Conservation (phyloP, 768 basidiomycete genomes). For the Xerocomellus dryophilus region DNA sequence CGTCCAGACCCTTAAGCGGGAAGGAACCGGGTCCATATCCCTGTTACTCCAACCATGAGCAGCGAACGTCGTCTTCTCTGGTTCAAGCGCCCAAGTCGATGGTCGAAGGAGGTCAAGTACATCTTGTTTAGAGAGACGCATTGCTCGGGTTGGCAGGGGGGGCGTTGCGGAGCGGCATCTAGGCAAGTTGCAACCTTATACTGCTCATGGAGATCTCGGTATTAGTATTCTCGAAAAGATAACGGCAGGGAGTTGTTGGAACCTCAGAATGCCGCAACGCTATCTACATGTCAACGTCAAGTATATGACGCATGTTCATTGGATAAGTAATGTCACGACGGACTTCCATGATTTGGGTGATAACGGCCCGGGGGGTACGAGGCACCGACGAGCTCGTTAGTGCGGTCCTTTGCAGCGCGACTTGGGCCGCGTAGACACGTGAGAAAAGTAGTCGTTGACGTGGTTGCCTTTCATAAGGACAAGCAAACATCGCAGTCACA, state of each 20-base stretch:
- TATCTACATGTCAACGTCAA: neutral
- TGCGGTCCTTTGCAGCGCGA: too few species aligned
- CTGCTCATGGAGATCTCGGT: slow-evolving; percentile 9
- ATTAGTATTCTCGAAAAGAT: slow-evolving; percentile 4
- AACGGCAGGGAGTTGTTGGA: neutral
- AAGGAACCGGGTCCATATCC: slow-evolving; percentile 76
- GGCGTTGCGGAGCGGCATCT: neutral
- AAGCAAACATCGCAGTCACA: too few species aligned
- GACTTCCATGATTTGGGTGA: too few species aligned
- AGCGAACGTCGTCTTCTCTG: slow-evolving; percentile 47
- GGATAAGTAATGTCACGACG: neutral
- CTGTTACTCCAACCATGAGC: slow-evolving; percentile 65
- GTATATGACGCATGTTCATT: neutral
- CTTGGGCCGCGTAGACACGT: too few species aligned
- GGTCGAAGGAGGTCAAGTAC: slow-evolving; percentile 14
- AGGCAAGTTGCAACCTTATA: slow-evolving; percentile 1
- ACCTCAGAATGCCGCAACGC: neutral
- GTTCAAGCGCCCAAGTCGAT: slow-evolving; percentile 20
- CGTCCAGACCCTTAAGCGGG: slow-evolving; percentile 59
- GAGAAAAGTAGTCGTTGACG: too few species aligned
- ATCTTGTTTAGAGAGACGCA: slow-evolving; percentile 7
- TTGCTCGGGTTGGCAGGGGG: neutral
- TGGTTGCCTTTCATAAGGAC: too few species aligned
- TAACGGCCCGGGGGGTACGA: too few species aligned
- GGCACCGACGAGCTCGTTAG: too few species aligned